Evolutionary conservation across 805 yeast species (phyloP), one percentile per base, ranked within the genome.

Genomic region (Cyberlindnera suaveolens): DNA sequence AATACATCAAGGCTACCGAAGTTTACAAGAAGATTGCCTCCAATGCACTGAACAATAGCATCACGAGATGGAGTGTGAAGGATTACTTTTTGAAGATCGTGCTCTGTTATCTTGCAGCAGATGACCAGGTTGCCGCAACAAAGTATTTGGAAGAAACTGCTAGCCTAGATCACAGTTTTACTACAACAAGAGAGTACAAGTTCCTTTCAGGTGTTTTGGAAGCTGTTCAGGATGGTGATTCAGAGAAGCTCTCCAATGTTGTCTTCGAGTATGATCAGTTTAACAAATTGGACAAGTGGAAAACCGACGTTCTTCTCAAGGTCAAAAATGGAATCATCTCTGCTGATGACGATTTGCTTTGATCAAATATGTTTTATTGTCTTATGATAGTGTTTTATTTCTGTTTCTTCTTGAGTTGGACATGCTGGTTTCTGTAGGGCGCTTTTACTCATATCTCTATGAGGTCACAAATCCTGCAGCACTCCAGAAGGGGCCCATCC

Each of bases 21-120:
- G 74, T 78, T 39, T 93, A 83, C 59, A 93, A 88, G 57, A 72
- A 74, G 46, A 80, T 93, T 30, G 93, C 91, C 29, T 78, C 82
- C 60, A 83, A 78, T 52, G 78, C 87, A 55, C 60, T 85, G 42
- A 82, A 82, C 49, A 88, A 83, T 63, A 78, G 76, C 51, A 69
- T 89, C 48, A 77, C 91, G 34, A 84, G 80, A 65, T 93, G 97
- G 97, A 82, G 88, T 40, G 71, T 93, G 58, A 93, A 93, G 64
- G 99, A 93, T 44, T 88, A 91, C 63, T 89, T 85, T 56, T 70
- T 87, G 58, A 89, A 89, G 68, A 80, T 85, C 41, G 80, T 86
- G 23, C 70, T 93, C 44, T 87, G 96, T 61, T 77, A 83, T 41
- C 70, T 93, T 51, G 95, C 97, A 30, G 78, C 79, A 45, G 88